Evolutionary conservation across 176 grass and related monocot species (phyloP), one percentile per base, ranked within the genome.

Genomic region (Luzula sylvatica): DNA sequence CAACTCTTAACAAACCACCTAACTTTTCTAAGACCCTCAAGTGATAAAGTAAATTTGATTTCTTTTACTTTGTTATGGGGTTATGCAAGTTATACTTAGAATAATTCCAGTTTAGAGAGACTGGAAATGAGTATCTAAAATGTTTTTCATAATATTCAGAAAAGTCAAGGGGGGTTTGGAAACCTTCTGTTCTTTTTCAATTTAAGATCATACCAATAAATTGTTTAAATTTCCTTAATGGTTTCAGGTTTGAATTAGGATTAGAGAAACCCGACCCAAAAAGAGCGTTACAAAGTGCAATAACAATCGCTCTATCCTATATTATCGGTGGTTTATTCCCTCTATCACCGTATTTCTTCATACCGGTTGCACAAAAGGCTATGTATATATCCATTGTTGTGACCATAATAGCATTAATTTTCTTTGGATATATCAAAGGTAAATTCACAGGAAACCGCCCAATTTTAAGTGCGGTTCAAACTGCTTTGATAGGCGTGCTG

Each of bases 361-460:
- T 94, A 39, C 52, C 71, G 57, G 70, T 46, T 11, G 82, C 76
- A 15, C 64, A 80, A 23, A 70, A 83, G 21, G 88, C 72, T 38
- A 83, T 94, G 78, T 65, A 77, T 58, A 78, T 32, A 23, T 94
- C 88, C 19, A 74, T 80, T 57, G 88, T 65, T 23, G 78, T 87
- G 24, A 94, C 82, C 3, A 50, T 94, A 20, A 42, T 42, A 0
- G 82, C 82, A 0, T 74, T 94, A 13, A 52, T 94, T 50, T 80
- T 94, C 61, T 94, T 94, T 72, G 82, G 88, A 49, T 87, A 87
- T 61, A 63, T 87, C 52, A 94, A 94, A 55, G 88, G 75, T 5
- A 71, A 62, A 6, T 87, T 76, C 67, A 83, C 88, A 50, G 88
- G 88, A 15, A 83, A 77, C 55, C 75, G 59, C 0, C 88, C 88